These are phyloP conservation scores for Primulina eburnea DNA, from an alignment of 257 asterid genomes.

Conservation along the genomic window DNA sequence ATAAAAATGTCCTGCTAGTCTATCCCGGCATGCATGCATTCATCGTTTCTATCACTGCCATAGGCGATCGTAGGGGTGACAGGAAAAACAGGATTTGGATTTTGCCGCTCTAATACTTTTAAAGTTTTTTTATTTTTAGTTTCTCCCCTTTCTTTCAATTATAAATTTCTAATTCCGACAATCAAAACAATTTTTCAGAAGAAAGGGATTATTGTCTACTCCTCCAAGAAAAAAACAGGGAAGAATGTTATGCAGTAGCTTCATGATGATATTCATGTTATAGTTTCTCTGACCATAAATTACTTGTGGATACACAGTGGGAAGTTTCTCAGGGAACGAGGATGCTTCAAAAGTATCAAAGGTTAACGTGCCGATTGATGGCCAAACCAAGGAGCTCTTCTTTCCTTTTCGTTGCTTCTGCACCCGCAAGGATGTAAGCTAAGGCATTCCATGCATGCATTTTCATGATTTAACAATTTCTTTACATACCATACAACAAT, in stretches of 20 bases:
- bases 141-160: too few relatives aligned
- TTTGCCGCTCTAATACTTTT: neutral
- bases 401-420: conserved; percentile 42
- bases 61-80: neutral
- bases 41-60: neutral
- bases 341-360: conserved; percentile 20
- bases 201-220: neutral
- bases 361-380: conserved; percentile 22
- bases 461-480: too few relatives aligned
- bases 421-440: conserved; percentile 50
- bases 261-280: neutral
- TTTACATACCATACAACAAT: too few relatives aligned
- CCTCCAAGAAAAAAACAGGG: neutral
- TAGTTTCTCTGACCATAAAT: neutral
- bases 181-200: too few relatives aligned
- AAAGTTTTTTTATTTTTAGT: neutral
- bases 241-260: neutral
- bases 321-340: conserved; percentile 17
- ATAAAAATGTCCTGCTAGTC: neutral
- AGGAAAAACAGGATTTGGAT: neutral
- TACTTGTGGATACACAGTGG: conserved; percentile 12
- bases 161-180: too few relatives aligned
- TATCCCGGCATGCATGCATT: neutral
- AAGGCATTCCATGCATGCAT: conserved; percentile 13
- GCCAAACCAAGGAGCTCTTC: conserved; percentile 35